These are phyloP conservation scores for Pueraria montana DNA, from an alignment of 306 rosid species.

Conservation along the genomic window DNA sequence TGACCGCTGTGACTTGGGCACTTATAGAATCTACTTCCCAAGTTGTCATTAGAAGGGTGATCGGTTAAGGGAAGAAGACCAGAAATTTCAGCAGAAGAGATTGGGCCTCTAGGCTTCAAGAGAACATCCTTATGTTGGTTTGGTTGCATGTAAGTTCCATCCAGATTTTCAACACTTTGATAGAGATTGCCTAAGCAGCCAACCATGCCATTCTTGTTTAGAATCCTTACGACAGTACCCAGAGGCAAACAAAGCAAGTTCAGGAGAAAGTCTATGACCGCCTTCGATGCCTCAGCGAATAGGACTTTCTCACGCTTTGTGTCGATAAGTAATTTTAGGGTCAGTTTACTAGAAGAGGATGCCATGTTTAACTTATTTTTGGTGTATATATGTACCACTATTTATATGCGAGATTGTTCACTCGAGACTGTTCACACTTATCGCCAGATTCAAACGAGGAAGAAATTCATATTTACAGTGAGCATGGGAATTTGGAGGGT, in stretches of 20 bases:
- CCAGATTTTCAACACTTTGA: constrained; percentile 52
- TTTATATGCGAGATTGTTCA: too few relatives aligned
- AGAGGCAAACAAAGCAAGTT: constrained; percentile 55
- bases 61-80: too few relatives aligned
- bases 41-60: too few relatives aligned
- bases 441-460: too few relatives aligned
- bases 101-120: constrained; percentile 33
- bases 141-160: constrained; percentile 50
- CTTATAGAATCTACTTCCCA: too few relatives aligned
- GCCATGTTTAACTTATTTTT: constrained; percentile 13
- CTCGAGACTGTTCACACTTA: too few relatives aligned
- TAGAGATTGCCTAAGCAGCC: constrained; percentile 62
- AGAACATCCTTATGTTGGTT: constrained; percentile 35
- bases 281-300: constrained; percentile 67
- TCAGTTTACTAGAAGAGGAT: constrained; percentile 34
- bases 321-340: constrained; percentile 59
- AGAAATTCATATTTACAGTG: too few relatives aligned
- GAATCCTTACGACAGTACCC: constrained; percentile 40
- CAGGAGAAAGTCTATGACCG: constrained; percentile 57
- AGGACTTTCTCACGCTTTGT: constrained; percentile 44
- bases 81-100: too few relatives aligned
- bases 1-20: too few relatives aligned
- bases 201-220: constrained; percentile 49
- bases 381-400: too few relatives aligned
- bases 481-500: too few relatives aligned